Conservation (phyloP, 2,329 filamentous ascomycete genomes). For the Alternaria sp. region DNA sequence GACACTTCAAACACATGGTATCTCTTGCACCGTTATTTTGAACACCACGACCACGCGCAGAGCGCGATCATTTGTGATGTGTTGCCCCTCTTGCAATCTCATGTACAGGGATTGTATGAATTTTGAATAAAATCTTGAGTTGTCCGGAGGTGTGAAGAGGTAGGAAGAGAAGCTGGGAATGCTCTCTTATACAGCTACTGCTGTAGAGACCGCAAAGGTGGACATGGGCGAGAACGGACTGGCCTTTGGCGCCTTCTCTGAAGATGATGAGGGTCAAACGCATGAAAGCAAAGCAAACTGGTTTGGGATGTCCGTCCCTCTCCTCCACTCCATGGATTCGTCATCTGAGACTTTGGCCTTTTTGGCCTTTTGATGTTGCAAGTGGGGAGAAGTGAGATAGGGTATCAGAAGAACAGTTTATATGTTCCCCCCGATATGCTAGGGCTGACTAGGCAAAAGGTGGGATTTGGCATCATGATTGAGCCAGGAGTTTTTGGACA, state of each 20-base stretch:
- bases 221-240: neutral
- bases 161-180: neutral
- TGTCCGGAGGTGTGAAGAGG: neutral
- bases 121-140: neutral
- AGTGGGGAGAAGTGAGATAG: accelerated
- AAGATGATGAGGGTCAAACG: neutral
- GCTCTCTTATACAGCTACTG: neutral
- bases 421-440: neutral
- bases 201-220: neutral
- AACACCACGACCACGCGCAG: too few species aligned
- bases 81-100: neutral
- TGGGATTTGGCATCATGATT: neutral
- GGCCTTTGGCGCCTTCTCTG: neutral
- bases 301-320: accelerated
- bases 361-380: neutral
- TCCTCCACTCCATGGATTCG: neutral
- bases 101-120: accelerated
- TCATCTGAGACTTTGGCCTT: too few species aligned
- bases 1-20: neutral
- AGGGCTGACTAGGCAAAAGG: neutral
- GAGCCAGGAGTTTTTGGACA: neutral
- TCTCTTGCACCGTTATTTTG: too few species aligned
- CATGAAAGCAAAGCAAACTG: neutral
- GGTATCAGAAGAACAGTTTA: neutral
- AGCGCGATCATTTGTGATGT: neutral